Base-by-base conservation (phyloP, 805 yeast genomes). In the Hanseniaspora pseudoguilliermondii region DNA sequence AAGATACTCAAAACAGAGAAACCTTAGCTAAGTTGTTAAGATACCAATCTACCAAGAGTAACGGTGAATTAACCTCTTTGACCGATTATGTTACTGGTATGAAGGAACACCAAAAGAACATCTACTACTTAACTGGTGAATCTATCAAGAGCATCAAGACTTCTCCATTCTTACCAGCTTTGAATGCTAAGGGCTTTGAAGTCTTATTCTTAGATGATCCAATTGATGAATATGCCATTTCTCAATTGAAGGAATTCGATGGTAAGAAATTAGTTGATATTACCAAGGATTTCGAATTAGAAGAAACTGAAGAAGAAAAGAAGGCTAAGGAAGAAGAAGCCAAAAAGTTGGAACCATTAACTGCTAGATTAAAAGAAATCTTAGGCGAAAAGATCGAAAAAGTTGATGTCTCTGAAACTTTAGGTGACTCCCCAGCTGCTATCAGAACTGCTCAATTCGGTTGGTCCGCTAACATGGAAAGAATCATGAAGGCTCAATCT, bases 401-500 rank as follows among this genome's bases (percentile, higher is more conserved):
- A 81, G 98, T 95, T 75, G 89, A 90, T 71, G 96, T 93, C 63
- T 89, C 97, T 63, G 95, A 91, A 79, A 89, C 88, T 77, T 82
- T 93, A 71, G 88, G 90, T 67, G 97, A 90, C 70, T 90, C 97
- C 58, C 99, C 99, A 74, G 98, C 98, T 73, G 98, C 98, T 66
- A 93, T 93, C 73, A 89, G 98, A 83, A 93, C 98, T 65, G 97
- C 97, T 65, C 97, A 93, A 80, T 93, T 93, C 74, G 98, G 99
- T 74, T 93, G 99, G 99, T 93, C 98, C 65, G 99, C 99, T 69
- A 93, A 93, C 82, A 93, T 93, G 98, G 99, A 93, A 81, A 91
- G 98, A 85, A 93, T 93, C 82, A 93, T 93, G 99, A 93, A 93
- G 82, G 98, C 98, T 60, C 99, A 93, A 81, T 98, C 99, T 66